Evolutionary conservation across 2,329 filamentous ascomycete genomes (phyloP).

Genomic region (Pseudogymnoascus sp.): DNA sequence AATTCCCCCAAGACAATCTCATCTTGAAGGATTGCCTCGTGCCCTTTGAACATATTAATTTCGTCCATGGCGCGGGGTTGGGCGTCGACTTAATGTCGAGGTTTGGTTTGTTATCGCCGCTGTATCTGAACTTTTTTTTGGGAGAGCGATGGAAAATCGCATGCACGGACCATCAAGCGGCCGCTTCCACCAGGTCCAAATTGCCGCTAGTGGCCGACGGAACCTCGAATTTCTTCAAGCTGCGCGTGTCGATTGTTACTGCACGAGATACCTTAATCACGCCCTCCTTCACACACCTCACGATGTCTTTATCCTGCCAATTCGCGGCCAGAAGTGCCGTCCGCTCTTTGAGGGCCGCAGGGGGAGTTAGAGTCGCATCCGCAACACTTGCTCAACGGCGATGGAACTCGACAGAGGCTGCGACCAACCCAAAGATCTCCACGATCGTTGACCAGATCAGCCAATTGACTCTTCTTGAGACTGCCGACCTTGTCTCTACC

Average conservation of each 20-base stretch:
- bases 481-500: conserved; percentile 86
- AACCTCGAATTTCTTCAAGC: conserved; percentile 12
- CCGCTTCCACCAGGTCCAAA: conserved; percentile 9
- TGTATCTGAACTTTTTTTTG: conserved; percentile 12
- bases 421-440: conserved; percentile 79
- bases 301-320: conserved; percentile 56
- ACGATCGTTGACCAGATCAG: conserved; percentile 98
- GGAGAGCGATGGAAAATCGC: conserved; percentile 5
- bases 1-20: conserved; percentile 48
- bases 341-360: conserved; percentile 48
- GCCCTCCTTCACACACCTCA: conserved; percentile 25
- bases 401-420: conserved; percentile 79
- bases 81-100: conserved; percentile 13
- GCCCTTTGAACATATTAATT: conserved; percentile 47
- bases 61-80: conserved; percentile 39
- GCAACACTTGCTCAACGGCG: conserved; percentile 44
- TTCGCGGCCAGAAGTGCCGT: conserved; percentile 57
- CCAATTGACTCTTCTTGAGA: conserved; percentile 94
- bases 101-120: conserved; percentile 8
- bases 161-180: conserved; percentile 3
- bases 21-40: conserved; percentile 48
- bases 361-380: conserved; percentile 39
- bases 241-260: conserved; percentile 8
- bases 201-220: conserved; percentile 3
- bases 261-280: conserved; percentile 4